phyloP scores from a whole-genome alignment of 768 basidiomycete genomes.

The Roridomyces roridus region DNA sequence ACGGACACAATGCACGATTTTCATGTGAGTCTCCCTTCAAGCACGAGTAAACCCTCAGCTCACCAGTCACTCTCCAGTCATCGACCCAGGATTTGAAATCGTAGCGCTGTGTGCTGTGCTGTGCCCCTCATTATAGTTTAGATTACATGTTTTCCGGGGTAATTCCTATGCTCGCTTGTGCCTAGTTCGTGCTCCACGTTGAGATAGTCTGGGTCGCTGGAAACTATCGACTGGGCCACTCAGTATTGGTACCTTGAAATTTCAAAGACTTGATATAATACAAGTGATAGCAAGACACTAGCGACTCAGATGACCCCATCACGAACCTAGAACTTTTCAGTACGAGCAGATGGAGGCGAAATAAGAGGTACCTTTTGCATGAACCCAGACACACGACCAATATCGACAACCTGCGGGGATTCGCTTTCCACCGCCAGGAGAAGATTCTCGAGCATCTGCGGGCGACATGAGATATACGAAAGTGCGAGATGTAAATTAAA shows the following conservation, averaged over 20 bases:
- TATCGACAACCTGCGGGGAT: conserved; percentile 72
- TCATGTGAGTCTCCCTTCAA: neutral
- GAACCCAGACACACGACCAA: conserved; percentile 86
- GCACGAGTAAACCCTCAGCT: neutral
- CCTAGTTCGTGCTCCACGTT: no score
- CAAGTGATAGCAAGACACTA: conserved; percentile 16
- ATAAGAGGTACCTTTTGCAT: conserved; percentile 77
- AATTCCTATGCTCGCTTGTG: no score
- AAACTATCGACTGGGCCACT: no score
- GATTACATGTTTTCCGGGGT: no score
- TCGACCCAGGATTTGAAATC: neutral
- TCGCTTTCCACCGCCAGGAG: conserved; percentile 91
- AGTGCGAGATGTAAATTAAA: no score
- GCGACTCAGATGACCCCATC: conserved; percentile 61
- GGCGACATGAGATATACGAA: no score
- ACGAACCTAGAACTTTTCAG: conserved; percentile 44
- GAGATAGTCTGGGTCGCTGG: no score
- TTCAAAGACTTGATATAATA: no score
- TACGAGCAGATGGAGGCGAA: neutral
- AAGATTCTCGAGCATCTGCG: conserved; percentile 83
- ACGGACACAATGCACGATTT: conserved; percentile 21
- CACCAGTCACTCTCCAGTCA: neutral
- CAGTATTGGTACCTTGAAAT: no score
- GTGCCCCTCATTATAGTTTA: no score
- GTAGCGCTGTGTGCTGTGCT: no score